phyloP scores from a whole-genome alignment of 2,329 filamentous ascomycete genomes.

The Clonostachys byssicola region DNA sequence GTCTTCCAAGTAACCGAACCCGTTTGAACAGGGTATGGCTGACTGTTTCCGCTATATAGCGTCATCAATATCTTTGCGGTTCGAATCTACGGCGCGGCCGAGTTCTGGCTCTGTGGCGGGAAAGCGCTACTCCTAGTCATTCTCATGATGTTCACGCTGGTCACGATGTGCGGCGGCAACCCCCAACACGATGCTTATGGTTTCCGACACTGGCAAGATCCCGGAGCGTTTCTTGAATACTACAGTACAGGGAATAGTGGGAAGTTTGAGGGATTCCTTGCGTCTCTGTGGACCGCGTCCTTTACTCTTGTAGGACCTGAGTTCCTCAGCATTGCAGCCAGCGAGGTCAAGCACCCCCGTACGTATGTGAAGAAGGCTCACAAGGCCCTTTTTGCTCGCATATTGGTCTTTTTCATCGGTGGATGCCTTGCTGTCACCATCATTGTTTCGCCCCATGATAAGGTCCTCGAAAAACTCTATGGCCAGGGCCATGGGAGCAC shows the following conservation, averaged over 20 bases:
- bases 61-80: slow-evolving; percentile 29
- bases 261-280: slow-evolving; percentile 66
- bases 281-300: slow-evolving; percentile 59
- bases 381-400: slow-evolving; percentile 69
- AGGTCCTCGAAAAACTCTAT: slow-evolving; percentile 31
- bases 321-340: slow-evolving; percentile 65
- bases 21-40: too few species aligned
- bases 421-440: slow-evolving; percentile 65
- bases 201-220: slow-evolving; percentile 63
- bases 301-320: slow-evolving; percentile 67
- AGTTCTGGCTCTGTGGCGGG: slow-evolving; percentile 35
- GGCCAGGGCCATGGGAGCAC: slow-evolving; percentile 20
- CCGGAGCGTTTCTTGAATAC: slow-evolving; percentile 43
- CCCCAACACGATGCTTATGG: slow-evolving; percentile 51
- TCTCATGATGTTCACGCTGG: slow-evolving; percentile 51
- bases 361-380: slow-evolving; percentile 63
- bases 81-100: slow-evolving; percentile 28
- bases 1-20: not conserved
- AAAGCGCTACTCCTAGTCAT: slow-evolving; percentile 54
- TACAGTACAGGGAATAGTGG: slow-evolving; percentile 57
- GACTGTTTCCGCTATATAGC: slow-evolving; percentile 15
- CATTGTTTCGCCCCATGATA: slow-evolving; percentile 60
- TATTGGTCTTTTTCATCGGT: slow-evolving; percentile 67
- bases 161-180: slow-evolving; percentile 55
- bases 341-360: slow-evolving; percentile 62